Conservation (phyloP, 768 basidiomycete genomes). For the Lanmaoa rubissima region DNA sequence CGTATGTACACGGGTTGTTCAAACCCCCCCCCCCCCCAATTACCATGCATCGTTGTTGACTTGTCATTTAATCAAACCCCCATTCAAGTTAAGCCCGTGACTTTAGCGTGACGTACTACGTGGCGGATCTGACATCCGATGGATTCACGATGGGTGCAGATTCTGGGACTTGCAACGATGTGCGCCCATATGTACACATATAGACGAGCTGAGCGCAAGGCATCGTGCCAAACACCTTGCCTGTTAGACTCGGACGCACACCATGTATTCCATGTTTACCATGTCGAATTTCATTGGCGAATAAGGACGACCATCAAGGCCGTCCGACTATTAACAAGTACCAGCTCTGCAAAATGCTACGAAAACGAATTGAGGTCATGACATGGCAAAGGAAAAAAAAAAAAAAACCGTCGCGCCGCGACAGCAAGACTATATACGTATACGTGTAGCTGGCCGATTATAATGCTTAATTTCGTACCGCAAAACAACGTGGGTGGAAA, state of each 20-base stretch:
- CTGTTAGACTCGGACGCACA: background rate
- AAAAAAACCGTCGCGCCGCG: constrained; percentile 15
- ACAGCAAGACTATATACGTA: constrained; percentile 31
- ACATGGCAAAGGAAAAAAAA: constrained; percentile 9
- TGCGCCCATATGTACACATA: background rate
- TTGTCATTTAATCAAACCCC: too few species aligned
- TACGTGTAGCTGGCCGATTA: constrained; percentile 25
- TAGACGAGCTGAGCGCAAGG: too few species aligned
- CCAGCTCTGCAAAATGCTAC: constrained; percentile 16
- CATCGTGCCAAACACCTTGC: background rate
- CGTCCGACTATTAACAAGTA: constrained; percentile 2
- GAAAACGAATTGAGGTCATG: constrained; percentile 13
- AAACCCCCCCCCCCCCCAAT: too few species aligned
- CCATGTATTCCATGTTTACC: constrained; percentile 4
- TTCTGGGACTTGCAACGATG: background rate
- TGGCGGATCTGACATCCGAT: background rate
- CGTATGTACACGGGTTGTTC: too few species aligned
- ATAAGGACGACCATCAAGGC: constrained; percentile 17
- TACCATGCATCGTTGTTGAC: too few species aligned
- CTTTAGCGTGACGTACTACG: too few species aligned
- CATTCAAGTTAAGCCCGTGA: too few species aligned
- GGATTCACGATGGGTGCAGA: background rate
- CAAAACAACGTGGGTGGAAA: background rate
- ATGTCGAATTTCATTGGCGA: constrained; percentile 4
- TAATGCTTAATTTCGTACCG: constrained; percentile 28